Evolutionary conservation across 169 alveolate genomes (phyloP).

Genomic region (Eimeria mitis): DNA sequence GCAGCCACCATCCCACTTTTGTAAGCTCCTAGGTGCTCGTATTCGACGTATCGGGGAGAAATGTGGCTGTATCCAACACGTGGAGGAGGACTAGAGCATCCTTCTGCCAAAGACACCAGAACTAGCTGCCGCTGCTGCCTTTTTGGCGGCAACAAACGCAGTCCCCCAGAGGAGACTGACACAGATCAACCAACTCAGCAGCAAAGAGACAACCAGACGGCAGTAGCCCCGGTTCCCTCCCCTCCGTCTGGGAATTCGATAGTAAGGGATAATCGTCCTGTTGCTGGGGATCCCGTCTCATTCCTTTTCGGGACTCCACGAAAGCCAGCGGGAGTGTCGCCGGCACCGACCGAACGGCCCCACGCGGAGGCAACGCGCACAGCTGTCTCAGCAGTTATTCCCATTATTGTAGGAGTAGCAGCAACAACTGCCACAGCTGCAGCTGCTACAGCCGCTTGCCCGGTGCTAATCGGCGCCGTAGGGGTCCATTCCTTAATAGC

Average conservation of each 20-base stretch:
- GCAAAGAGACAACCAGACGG: background rate
- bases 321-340: background rate
- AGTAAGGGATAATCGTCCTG: background rate
- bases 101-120: too few relatives aligned
- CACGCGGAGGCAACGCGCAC: background rate
- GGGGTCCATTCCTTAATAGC: conserved; percentile 1
- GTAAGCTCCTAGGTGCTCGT: background rate
- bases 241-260: background rate
- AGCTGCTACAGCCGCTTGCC: conserved; percentile 7
- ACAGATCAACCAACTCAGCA: background rate
- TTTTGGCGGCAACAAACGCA: background rate
- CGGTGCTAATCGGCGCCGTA: background rate
- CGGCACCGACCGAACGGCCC: background rate
- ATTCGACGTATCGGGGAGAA: background rate
- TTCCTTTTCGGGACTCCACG: conserved; percentile 11
- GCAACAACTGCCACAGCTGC: conserved; percentile 22
- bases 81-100: background rate
- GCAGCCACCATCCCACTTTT: background rate
- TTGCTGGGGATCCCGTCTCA: background rate
- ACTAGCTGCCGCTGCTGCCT: conserved; percentile 13
- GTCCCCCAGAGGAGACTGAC: background rate
- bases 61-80: conserved; percentile 1
- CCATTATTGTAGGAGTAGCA: background rate
- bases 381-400: conserved; percentile 13
- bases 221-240: background rate